Evolutionary conservation across 1,139 yeast species (phyloP).

Genomic region (Pneumocystis murina): DNA sequence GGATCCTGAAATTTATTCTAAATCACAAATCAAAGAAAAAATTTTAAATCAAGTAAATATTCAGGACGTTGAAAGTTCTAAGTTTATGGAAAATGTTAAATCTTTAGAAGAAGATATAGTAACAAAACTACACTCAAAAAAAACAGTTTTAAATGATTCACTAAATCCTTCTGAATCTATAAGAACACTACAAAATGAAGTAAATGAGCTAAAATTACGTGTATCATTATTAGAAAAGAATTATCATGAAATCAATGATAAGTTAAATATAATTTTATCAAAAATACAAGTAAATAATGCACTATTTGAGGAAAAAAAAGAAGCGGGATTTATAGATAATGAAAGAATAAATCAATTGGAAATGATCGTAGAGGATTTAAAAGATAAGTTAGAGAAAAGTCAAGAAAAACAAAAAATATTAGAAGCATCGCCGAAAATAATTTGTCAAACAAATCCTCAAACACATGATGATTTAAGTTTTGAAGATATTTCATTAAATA

Average conservation of each 20-base stretch:
- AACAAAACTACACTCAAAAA: not conserved
- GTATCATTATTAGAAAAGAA: constrained; percentile 2
- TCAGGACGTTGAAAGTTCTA: too few species aligned
- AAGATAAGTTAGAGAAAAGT: not conserved
- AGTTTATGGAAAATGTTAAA: not conserved
- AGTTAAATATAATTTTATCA: not conserved
- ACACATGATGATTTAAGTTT: not conserved
- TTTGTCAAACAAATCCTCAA: not conserved
- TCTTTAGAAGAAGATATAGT: not conserved
- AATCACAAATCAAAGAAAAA: too few species aligned
- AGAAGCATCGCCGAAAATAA: not conserved
- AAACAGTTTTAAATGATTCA: not conserved
- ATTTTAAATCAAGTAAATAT: too few species aligned
- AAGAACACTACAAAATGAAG: not conserved
- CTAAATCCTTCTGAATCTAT: not conserved
- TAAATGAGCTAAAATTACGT: constrained; percentile 2
- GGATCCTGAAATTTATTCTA: too few species aligned
- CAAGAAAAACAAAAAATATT: not conserved
- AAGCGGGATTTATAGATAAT: not conserved
- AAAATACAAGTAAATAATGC: not conserved
- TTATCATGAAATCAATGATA: not conserved
- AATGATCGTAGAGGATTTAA: not conserved
- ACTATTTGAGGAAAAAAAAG: not conserved
- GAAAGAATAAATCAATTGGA: not conserved
- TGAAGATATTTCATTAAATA: not conserved